Evolutionary conservation across 371 early-diverging fungal genomes (phyloP).

Genomic region (Scutellospora calospora): DNA sequence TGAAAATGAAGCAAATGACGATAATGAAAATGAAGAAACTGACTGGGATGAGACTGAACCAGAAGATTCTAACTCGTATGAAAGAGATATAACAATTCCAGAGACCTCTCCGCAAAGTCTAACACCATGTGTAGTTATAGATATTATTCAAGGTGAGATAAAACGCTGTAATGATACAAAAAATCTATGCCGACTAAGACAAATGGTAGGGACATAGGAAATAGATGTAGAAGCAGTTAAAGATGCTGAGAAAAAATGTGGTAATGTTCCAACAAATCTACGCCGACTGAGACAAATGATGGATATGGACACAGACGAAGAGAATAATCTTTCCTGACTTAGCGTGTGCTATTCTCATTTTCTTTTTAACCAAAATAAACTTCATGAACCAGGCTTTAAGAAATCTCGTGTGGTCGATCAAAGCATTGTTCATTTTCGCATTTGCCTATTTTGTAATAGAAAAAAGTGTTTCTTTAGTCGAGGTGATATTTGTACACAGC

Average conservation of each 20-base stretch:
- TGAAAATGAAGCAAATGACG: too few relatives aligned
- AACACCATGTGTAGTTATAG: slow-evolving; percentile 6
- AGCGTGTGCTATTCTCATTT: not conserved
- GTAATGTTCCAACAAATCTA: too few relatives aligned
- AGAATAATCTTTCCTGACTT: not conserved
- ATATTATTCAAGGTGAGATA: not conserved
- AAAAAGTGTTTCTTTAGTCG: not conserved
- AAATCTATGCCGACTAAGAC: not conserved
- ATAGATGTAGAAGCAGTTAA: not conserved
- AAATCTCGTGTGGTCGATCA: not conserved
- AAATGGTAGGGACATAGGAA: not conserved
- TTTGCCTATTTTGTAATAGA: not conserved
- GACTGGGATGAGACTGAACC: too few relatives aligned
- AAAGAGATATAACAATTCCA: too few relatives aligned
- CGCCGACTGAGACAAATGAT: too few relatives aligned
- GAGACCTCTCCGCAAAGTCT: not conserved
- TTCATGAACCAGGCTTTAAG: not conserved
- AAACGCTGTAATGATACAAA: not conserved
- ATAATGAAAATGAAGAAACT: too few relatives aligned
- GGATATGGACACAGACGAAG: not conserved
- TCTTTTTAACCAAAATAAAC: not conserved
- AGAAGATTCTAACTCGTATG: too few relatives aligned
- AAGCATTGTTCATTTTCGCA: not conserved
- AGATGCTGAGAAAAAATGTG: not conserved
- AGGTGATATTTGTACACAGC: not conserved